Base-by-base conservation (phyloP, 1,284 basidiomycete species). In the Pisolithus thermaeus region DNA sequence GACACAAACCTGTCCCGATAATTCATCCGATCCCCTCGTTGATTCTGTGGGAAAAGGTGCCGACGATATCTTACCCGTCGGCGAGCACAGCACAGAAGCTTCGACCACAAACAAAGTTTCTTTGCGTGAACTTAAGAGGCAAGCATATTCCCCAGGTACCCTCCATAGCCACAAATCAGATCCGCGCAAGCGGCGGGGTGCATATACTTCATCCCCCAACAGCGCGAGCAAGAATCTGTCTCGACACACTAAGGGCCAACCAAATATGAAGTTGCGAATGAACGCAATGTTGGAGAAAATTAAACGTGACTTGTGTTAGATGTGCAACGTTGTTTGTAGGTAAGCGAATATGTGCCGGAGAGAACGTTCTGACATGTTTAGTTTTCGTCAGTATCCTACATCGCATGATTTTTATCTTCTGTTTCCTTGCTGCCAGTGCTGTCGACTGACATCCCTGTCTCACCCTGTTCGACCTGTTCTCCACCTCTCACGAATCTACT, bases 191-290 rank as follows among this genome's bases (percentile, higher is more conserved):
- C 53, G 46, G 46, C 42, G 40, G 32, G 32, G 12, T 35, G 12
- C 32, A 30, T 18, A 25, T 18, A 16, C 18, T n/a, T 23, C 14
- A 23, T 20, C 41, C 5, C 27, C 40, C 30, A 32, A 51, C 32
- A 20, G 36, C n/a, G 18, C 11, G 37, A 40, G 18, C 18, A 27
- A 38, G 27, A 4, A 35, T 14, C 32, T n/a, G 37, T 41, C 53
- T 43, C 28, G 20, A 30, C 16, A 14, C 7, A 1, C 42, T 4
- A 64, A 75, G 58, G 70, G 83, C 6, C 88, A 90, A 60, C 87
- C 87, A 9, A 78, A 89, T 61, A 90, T 90, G 88, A 83, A 82
- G 57, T 63, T 84, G 51, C 79, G 87, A 25, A 90, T 90, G 87
- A 77, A 79, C 56, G 81, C 78, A n/a, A 76, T 90, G 74, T 74